Conservation (phyloP, 2,329 filamentous ascomycete genomes). For the Aaosphaeria arxii region DNA sequence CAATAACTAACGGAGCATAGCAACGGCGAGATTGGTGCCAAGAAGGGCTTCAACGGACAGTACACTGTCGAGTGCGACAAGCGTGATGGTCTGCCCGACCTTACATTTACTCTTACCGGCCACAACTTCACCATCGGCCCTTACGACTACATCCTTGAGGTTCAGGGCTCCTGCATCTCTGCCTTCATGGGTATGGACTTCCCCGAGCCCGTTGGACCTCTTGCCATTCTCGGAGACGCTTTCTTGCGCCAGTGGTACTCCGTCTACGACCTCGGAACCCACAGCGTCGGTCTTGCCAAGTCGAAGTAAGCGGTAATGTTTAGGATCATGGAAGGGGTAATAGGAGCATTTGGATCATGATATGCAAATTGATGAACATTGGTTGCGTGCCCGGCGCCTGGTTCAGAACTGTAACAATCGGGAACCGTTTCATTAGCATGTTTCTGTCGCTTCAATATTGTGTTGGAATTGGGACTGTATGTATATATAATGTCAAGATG, state of each 20-base stretch:
- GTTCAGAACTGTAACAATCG: conserved; percentile 21
- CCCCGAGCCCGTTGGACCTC: conserved; percentile 80
- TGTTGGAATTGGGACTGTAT: neutral
- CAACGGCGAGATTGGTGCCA: conserved; percentile 95
- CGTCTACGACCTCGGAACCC: conserved; percentile 90
- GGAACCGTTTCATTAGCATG: conserved; percentile 4
- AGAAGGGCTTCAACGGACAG: conserved; percentile 96
- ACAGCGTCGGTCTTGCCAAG: conserved; percentile 84
- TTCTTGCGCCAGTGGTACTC: conserved; percentile 86
- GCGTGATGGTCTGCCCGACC: conserved; percentile 79
- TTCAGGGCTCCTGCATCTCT: conserved; percentile 93
- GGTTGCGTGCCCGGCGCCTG: neutral
- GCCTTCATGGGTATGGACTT: conserved; percentile 93
- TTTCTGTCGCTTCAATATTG: conserved; percentile 1
- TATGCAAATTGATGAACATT: neutral
- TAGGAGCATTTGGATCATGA: neutral
- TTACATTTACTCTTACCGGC: conserved; percentile 86
- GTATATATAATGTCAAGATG: too few species aligned
- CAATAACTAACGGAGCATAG: conserved; percentile 27
- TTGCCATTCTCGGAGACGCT: conserved; percentile 90
- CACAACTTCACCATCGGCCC: conserved; percentile 89
- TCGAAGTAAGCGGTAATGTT: conserved; percentile 58
- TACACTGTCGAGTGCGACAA: conserved; percentile 89
- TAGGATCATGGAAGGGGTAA: neutral
- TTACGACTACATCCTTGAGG: conserved; percentile 93